Percentiles rank a stretch among this genome's conserved stretches.
Evolutionary conservation across 331 rosid species (phyloP).

Genomic region (Spiraea crenata): DNA sequence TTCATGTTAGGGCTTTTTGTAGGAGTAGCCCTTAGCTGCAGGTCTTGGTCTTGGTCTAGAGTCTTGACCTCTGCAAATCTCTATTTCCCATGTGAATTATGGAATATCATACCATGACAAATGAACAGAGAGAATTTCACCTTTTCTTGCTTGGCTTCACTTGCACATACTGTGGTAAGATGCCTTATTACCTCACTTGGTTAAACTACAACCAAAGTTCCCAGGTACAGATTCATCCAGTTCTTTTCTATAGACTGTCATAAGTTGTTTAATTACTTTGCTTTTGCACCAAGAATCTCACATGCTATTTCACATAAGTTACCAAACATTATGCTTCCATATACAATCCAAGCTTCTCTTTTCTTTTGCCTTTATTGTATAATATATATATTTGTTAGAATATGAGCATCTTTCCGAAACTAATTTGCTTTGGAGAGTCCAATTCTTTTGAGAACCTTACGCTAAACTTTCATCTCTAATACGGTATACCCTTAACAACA

Average conservation of each 20-base stretch:
- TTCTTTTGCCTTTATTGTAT: background rate
- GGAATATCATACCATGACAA: slow-evolving; percentile 16
- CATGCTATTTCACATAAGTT: background rate
- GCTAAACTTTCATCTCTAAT: too few species aligned
- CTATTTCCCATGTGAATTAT: slow-evolving; percentile 13
- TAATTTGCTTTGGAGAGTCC: too few species aligned
- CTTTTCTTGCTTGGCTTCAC: background rate
- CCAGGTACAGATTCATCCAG: background rate
- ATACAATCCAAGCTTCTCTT: background rate
- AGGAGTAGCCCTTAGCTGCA: background rate
- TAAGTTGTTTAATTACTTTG: background rate
- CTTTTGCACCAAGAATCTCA: background rate
- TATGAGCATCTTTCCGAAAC: too few species aligned
- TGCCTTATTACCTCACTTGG: background rate
- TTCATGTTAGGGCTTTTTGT: background rate
- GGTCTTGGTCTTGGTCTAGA: background rate
- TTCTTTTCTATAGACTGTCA: background rate
- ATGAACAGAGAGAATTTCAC: background rate
- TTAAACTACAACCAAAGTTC: background rate
- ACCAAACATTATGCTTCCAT: background rate
- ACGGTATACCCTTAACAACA: too few species aligned
- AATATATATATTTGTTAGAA: too few species aligned
- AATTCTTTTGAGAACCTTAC: too few species aligned
- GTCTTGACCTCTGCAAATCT: background rate
- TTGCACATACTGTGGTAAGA: background rate